Evolutionary conservation across 805 yeast species (phyloP), one percentile per base, ranked within the genome.

Genomic region (Sugiyamaella qingdaonensis): DNA sequence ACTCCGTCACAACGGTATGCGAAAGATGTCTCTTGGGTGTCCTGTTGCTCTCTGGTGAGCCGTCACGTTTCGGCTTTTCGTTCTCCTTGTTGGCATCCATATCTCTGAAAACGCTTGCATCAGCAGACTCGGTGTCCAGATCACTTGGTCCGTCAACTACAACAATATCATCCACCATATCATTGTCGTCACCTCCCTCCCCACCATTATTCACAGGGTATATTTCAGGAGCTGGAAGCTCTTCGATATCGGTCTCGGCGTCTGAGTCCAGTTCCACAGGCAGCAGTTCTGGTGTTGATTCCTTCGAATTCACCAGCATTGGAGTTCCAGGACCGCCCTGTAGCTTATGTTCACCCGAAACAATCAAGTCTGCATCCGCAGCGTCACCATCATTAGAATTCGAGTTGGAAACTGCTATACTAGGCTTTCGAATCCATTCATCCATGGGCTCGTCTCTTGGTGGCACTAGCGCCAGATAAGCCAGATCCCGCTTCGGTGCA

Each of bases 401-500:
- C 29, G n/a, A n/a, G 29, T n/a, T 41, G 24, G n/a, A 24, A 18
- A 19, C 8, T 10, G 2, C 43, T 16, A 11, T 4, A 14, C 18
- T 18, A 16, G 24, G 13, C 18, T 18, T 18, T 37, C 43, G n/a
- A 18, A 18, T 9, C 43, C 21, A 18, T 21, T 54, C 66, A 11
- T 55, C 66, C 4, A 54, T 61, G 27, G 49, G 58, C n/a, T 62
- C 72, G 9, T 58, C 69, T 13, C 64, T 55, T 2, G 70, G 66
- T 7, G 70, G 66, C 7, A 72, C 66, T 57, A 94, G 86, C 0
- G 97, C 94, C 59, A 94, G 74, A 64, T 86, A 92, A 0, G 96
- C 97, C 56, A 94, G 73, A 58, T 89, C 95, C 61, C 82, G 82
- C 31, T 81, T 79, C 0, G 99, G 99, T 2, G 84, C 80, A 2